These are phyloP conservation scores for Podila clonocystis DNA, from an alignment of 192 early-diverging fungal genomes.

Conservation along the genomic window DNA sequence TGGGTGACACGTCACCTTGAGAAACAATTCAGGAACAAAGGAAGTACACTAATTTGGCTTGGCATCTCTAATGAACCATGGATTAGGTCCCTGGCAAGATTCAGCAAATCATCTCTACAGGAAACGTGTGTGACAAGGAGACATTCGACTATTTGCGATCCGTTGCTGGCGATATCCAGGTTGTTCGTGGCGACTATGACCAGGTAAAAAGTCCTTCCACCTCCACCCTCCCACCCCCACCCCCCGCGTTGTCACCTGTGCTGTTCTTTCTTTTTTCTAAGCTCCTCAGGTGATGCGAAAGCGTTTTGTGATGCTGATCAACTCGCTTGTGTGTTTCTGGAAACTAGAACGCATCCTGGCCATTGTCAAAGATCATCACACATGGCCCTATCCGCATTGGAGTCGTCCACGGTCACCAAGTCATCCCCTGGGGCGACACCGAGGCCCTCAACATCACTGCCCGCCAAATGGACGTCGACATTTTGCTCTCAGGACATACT, in stretches of 20 bases:
- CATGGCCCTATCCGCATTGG: constrained; percentile 74
- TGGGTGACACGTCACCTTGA: too few relatives aligned
- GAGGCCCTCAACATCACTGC: constrained; percentile 81
- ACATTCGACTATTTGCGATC: constrained; percentile 90
- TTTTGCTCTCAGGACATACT: constrained; percentile 88
- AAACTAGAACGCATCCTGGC: constrained; percentile 59
- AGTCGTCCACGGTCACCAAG: constrained; percentile 87
- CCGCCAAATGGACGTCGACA: constrained; percentile 91
- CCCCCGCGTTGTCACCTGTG: background rate
- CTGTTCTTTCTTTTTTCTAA: background rate
- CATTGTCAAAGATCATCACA: constrained; percentile 72
- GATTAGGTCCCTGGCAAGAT: constrained; percentile 91
- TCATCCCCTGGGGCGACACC: constrained; percentile 83
- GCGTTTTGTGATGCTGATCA: background rate
- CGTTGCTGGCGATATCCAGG: constrained; percentile 77
- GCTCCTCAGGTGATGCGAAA: background rate
- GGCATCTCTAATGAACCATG: background rate
- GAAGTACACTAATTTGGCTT: background rate
- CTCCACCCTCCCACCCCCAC: too few relatives aligned
- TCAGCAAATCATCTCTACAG: constrained; percentile 93
- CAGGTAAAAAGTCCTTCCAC: constrained; percentile 62
- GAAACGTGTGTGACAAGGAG: constrained; percentile 86
- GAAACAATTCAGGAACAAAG: too few relatives aligned
- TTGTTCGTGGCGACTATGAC: constrained; percentile 89
- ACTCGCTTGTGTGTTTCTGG: background rate